phyloP scores from a whole-genome alignment of 306 rosid species.

The Trifolium pratense region DNA sequence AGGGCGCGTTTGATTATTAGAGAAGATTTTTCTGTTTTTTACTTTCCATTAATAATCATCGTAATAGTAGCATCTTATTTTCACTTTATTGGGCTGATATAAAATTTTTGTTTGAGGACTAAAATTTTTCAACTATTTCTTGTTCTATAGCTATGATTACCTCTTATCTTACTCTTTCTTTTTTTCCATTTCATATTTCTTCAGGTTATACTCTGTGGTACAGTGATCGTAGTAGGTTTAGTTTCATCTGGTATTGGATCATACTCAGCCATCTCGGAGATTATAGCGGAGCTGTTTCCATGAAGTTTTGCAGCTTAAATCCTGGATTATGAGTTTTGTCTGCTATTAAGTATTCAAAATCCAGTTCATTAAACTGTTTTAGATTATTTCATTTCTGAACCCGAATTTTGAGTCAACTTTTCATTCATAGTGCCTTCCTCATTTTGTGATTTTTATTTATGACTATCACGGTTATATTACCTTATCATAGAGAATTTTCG shows the following conservation, averaged over 20 bases:
- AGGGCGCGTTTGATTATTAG: background rate
- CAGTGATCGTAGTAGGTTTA: conserved; percentile 61
- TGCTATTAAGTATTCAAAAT: conserved; percentile 8
- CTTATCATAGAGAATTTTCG: background rate
- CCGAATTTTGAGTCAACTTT: conserved; percentile 3
- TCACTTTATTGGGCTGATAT: background rate
- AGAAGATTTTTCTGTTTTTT: background rate
- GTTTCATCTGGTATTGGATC: conserved; percentile 63
- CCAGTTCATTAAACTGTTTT: background rate
- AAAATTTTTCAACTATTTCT: background rate
- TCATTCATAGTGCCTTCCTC: background rate
- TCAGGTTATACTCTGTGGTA: conserved; percentile 61
- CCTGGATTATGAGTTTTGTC: conserved; percentile 1
- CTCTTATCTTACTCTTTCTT: background rate
- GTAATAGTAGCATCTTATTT: background rate
- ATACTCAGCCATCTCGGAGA: conserved; percentile 64
- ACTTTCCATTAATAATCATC: background rate
- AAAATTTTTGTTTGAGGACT: background rate
- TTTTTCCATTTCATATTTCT: conserved; percentile 4
- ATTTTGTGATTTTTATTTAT: background rate
- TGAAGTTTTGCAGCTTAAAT: conserved; percentile 41
- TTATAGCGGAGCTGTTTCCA: conserved; percentile 49
- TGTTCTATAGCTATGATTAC: conserved; percentile 3
- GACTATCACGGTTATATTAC: background rate
- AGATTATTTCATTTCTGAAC: background rate